Evolutionary conservation across 352 stramenopile genomes (phyloP), one percentile per base, ranked within the genome.

Genomic region (Phytopythium delawarense): DNA sequence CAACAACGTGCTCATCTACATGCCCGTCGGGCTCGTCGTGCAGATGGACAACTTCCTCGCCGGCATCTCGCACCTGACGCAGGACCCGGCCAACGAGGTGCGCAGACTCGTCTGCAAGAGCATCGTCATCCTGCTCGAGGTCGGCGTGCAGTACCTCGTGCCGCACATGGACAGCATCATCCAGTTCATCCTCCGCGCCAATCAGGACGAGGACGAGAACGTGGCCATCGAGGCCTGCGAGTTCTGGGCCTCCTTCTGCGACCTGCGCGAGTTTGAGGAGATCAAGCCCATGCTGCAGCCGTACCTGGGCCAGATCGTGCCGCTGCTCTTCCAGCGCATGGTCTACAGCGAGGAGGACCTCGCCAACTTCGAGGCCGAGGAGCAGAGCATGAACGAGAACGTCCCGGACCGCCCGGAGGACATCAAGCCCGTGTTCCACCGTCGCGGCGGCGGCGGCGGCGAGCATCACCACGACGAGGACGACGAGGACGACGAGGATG

Each of bases 301-400:
- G 35, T 87, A 98, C 63, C 72, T 98, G 55, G 75, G 75, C 30
- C 85, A 97, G 70, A 84, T 99, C 46, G 80, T 99, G 35, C 94
- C 94, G 37, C 71, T 97, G 44, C 75, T 99, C 25, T 89, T 98
- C 57, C 79, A 92, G 60, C 86, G 92, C 52, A 98, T 98, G 89
- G 92, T 99, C 8, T 99, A 98, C 74, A 96, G 88, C 37, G 80
- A 97, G 32, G 95, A 98, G 42, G 90, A 98, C 69, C 79, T 97
- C 61, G 82, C 75, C 18, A 85, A 75, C 32, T 96, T 98, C 71
- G 92, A 96, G 57, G 75, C 94, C 16, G 94, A 98, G 53, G 87
- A 96, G 78, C 69, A 92, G 74, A 87, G 72, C 37, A 80, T 88
- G 65, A 74, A 92, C 57, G 90, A 97, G 67, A 91, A 89, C 61